Evolutionary conservation across 495 filamentous ascomycete genomes (phyloP).

Genomic region (Aspergillus kassunensis): DNA sequence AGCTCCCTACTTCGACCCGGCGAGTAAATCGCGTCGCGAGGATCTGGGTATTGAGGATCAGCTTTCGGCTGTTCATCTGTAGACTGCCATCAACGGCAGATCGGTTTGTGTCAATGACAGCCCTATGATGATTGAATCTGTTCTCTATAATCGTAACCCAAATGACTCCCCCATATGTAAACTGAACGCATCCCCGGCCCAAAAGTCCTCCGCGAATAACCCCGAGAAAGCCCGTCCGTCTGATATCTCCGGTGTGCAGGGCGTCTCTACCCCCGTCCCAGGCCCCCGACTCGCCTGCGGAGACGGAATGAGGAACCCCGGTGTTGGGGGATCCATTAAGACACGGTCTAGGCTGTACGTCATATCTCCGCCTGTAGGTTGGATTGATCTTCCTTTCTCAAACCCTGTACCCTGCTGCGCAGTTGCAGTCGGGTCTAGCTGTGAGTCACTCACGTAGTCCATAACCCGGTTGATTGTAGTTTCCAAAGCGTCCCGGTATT

Average conservation of each 20-base stretch:
- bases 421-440: neutral
- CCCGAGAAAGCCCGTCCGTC: neutral
- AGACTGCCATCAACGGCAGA: neutral
- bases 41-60: constrained; percentile 22
- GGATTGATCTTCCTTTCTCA: too few relatives aligned
- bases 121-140: too few relatives aligned
- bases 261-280: neutral
- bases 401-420: too few relatives aligned
- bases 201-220: constrained; percentile 17
- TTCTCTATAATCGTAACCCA: neutral
- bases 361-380: neutral
- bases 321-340: neutral
- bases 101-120: neutral
- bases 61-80: constrained; percentile 20
- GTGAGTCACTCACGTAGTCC: constrained; percentile 23
- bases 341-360: neutral
- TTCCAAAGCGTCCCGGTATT: constrained; percentile 42
- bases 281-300: constrained; percentile 1
- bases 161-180: constrained; percentile 7
- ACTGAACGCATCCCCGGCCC: constrained; percentile 12
- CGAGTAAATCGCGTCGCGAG: constrained; percentile 41
- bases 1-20: constrained; percentile 57
- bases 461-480: constrained; percentile 36
- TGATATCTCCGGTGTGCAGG: neutral
- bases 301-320: constrained; percentile 1